Conservation (phyloP, 164 flowering plant species). For the Tinospora cordifolia region DNA sequence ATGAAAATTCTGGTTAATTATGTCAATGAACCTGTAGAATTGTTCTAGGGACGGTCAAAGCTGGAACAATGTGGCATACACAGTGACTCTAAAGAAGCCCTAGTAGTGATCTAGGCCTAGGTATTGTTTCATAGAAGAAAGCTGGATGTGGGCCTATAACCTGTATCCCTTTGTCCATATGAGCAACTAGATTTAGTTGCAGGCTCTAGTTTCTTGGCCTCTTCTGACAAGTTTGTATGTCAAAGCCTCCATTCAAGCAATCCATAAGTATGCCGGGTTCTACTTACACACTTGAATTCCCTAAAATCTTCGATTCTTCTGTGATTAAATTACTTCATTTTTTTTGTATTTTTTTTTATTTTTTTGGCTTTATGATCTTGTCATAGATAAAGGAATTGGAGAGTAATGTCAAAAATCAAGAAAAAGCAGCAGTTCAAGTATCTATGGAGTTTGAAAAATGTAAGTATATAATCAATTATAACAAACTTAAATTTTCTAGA, state of each 20-base stretch:
- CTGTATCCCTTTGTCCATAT: background rate
- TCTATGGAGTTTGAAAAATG: slow-evolving; percentile 46
- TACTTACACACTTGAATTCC: background rate
- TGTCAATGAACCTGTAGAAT: background rate
- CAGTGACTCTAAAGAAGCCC: background rate
- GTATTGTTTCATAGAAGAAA: background rate
- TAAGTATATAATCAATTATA: slow-evolving; percentile 26
- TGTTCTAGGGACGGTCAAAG: background rate
- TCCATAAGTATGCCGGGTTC: background rate
- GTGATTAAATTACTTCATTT: slow-evolving; percentile 2
- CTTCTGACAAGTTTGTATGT: background rate
- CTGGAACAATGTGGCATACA: background rate
- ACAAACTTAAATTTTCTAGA: background rate
- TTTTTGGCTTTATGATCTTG: background rate
- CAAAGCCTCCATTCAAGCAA: background rate
- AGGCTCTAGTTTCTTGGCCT: background rate
- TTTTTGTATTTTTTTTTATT: background rate
- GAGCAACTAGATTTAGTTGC: background rate
- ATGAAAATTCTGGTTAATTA: background rate
- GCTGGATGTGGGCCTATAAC: background rate
- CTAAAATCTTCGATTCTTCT: background rate
- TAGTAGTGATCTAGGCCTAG: too few relatives aligned
- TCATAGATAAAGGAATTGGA: slow-evolving; percentile 64
- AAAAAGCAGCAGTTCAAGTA: slow-evolving; percentile 56
- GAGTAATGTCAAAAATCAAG: slow-evolving; percentile 47